A percentile compares a stretch with the other conserved stretches of the same genome.
phyloP scores from a whole-genome alignment of 108 stramenopile genomes.

The Cyclotella choctawhatcheeana region DNA sequence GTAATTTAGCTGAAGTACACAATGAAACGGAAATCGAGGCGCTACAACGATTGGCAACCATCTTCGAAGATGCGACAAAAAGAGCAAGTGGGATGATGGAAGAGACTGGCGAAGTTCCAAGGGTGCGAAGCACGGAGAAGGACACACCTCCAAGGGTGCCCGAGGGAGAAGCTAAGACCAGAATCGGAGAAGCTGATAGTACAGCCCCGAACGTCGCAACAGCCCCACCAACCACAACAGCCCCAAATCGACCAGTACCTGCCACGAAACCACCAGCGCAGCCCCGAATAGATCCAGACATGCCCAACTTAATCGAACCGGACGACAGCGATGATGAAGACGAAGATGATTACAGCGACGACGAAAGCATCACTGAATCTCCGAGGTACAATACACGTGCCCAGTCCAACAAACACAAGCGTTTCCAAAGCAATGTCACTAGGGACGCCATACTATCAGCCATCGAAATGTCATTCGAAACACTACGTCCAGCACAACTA shows the following conservation, averaged over 20 bases:
- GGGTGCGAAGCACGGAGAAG: background rate
- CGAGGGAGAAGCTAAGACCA: background rate
- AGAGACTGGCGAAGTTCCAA: constrained; percentile 1
- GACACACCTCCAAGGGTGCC: constrained; percentile 9
- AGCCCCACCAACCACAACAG: background rate
- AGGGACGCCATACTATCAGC: background rate
- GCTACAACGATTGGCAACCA: background rate
- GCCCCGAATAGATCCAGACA: too few species aligned
- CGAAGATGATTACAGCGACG: background rate
- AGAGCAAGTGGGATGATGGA: background rate
- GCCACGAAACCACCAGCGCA: too few species aligned
- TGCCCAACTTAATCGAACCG: background rate
- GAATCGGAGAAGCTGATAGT: background rate
- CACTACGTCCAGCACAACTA: background rate
- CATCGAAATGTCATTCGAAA: background rate
- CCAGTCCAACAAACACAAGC: background rate
- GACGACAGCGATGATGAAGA: background rate
- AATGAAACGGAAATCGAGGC: background rate
- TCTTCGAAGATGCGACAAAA: background rate
- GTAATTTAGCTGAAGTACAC: background rate
- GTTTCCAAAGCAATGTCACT: background rate
- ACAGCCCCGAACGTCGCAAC: too few species aligned
- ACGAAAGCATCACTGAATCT: background rate
- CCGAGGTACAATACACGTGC: background rate
- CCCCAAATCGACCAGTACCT: too few species aligned